phyloP scores from a whole-genome alignment of 768 basidiomycete genomes.

The Lyophyllum decastes region DNA sequence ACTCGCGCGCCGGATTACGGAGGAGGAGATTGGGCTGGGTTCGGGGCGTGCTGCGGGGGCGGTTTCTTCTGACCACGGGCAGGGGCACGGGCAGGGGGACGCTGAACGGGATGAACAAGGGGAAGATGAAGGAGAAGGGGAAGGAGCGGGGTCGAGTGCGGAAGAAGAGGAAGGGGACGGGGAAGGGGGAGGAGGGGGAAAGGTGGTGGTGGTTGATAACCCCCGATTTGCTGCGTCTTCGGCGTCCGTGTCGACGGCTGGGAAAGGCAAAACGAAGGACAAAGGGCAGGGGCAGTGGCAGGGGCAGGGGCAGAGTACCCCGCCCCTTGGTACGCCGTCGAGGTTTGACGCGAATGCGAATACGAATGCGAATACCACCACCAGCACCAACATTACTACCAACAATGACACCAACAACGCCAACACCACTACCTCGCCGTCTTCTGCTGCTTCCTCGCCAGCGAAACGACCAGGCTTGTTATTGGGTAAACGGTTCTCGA shows the following conservation, averaged over 20 bases:
- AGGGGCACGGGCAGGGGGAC: too few relatives aligned
- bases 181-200: slow-evolving; percentile 27
- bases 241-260: background rate
- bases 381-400: too few relatives aligned
- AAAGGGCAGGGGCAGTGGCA: background rate
- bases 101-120: too few relatives aligned
- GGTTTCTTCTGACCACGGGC: too few relatives aligned
- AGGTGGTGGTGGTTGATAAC: slow-evolving; percentile 56
- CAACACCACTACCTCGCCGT: too few relatives aligned
- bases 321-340: background rate
- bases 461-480: background rate
- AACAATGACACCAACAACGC: too few relatives aligned
- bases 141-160: background rate
- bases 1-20: slow-evolving; percentile 33
- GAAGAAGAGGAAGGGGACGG: slow-evolving; percentile 16
- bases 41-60: slow-evolving; percentile 11
- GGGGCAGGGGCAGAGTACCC: too few relatives aligned
- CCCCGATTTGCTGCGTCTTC: slow-evolving; percentile 40
- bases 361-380: background rate
- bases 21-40: too few relatives aligned
- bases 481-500: background rate
- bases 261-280: background rate
- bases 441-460: background rate
- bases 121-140: too few relatives aligned
- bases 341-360: background rate